Evolutionary conservation across 768 basidiomycete genomes (phyloP), one percentile per base, ranked within the genome.

Genomic region (Porphyrellus cyaneotinctus): DNA sequence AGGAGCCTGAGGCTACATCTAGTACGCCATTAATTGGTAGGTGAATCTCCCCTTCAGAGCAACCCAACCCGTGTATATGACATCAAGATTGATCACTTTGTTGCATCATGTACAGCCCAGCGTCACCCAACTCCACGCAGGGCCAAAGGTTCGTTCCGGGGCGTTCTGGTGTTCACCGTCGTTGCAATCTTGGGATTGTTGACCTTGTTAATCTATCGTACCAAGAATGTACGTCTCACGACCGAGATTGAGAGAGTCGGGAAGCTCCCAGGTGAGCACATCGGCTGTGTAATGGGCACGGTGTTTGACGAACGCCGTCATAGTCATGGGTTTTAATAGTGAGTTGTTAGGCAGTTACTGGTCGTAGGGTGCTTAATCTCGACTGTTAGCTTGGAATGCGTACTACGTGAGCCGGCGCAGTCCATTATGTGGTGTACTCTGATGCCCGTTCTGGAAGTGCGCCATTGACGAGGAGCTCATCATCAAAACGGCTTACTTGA

Each of bases 291-390:
- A 32, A 17, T 28, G 26, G 4, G 22, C 8, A 4, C 7, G 4
- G 30, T 10, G 28, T 54, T 39, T 62, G 35, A 59, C 30, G n/a
- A 22, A 30, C 14, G 11, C 10, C 17, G 10, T 36, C 23, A 2
- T 36, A 84, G 82, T 78, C 18, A 71, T 85, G 72, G 84, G 83
- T 3, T 85, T 81, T 58, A 85, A 85, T 57, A 84, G 82, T 84
- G 43, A 62, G 80, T 58, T 46, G 48, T 36, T 17, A 2, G 17
- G 17, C 59, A 32, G 22, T n/a, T 39, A 18, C 20, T 35, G 17
- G 55, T 30, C 14, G 23, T 8, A 47, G 37, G 23, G 33, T 61
- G 44, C 49, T 54, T 18, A 58, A 23, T 39, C 20, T 26, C 22
- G 17, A 30, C 36, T 37, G 26, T 32, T 44, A 85, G 84, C 84